Evolutionary conservation across 176 grass and related monocot genomes (phyloP).

Genomic region (Oryza australiensis): DNA sequence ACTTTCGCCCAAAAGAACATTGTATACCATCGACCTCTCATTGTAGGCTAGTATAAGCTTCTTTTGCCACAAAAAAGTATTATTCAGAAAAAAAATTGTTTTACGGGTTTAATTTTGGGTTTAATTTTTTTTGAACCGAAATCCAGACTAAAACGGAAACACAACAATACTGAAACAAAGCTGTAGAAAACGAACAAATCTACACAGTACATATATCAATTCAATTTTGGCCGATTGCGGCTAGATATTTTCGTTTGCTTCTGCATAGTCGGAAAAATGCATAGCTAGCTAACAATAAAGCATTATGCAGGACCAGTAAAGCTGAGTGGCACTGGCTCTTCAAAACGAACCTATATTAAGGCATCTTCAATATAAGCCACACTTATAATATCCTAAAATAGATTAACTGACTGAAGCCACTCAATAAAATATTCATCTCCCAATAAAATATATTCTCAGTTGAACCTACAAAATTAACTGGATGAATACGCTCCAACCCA

Average conservation of each 20-base stretch:
- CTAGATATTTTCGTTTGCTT: not conserved
- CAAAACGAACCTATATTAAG: not conserved
- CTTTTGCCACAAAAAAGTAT: not conserved
- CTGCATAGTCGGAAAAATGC: not conserved
- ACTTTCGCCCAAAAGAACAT: not conserved
- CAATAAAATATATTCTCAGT: too few relatives aligned
- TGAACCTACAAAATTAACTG: too few relatives aligned
- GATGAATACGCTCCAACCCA: too few relatives aligned
- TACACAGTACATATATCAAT: not conserved
- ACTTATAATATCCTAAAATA: too few relatives aligned
- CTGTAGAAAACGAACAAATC: not conserved
- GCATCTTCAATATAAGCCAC: too few relatives aligned
- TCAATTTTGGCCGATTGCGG: not conserved
- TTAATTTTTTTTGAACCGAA: not conserved
- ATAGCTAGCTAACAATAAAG: not conserved
- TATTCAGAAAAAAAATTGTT: not conserved
- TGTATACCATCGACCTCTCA: not conserved
- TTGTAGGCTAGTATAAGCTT: not conserved
- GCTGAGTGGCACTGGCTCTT: not conserved
- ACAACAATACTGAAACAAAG: not conserved
- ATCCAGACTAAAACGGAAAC: not conserved
- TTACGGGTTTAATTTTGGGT: not conserved
- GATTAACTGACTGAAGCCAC: too few relatives aligned
- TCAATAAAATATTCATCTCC: too few relatives aligned
- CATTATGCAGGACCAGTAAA: not conserved